Evolutionary conservation across 768 basidiomycete species (phyloP), one percentile per base, ranked within the genome.

Genomic region (Melanogaster broomeanus): DNA sequence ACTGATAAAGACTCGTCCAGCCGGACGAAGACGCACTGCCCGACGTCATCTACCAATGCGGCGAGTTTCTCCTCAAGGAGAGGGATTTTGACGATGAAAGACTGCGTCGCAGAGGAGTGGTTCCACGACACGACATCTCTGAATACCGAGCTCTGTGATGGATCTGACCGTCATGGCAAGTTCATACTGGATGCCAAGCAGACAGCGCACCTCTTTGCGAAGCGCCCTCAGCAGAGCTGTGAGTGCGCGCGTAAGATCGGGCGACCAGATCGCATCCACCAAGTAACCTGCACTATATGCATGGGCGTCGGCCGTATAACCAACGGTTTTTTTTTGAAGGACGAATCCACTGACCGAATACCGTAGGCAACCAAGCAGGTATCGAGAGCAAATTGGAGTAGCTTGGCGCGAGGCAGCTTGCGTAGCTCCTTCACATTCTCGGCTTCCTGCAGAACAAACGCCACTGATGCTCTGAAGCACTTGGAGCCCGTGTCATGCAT

Each of bases 51-150:
- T 31, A 53, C 51, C 33, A 60, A 18, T 3, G 48, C 41, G 4
- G 41, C 2, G 19, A 65, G 28, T 42, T 43, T 58, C 2, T 49
- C 43, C 11, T 31, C 42, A 30, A 69, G 13, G 21, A 65, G 59
- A 1, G 56, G 54, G 6, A 49, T 42, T 39, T 85, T 83, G 27
- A 84, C 73, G 51, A 85, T 72, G 62, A 86, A 83, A 2, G 80
- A 77, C 57, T 86, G 84, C 13, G 71, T 66, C 4, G 78, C 74
- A 28, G 58, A 44, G 11, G 73, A 52, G 24, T 85, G 81, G 41
- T 77, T 73, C 40, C 82, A 52, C 55, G 81, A 72, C 30, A 73
- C 49, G 25, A 85, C 65, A 33, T 66, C 48, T 10, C 60, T 34
- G 63, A 85, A 86, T 16, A 55, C 39, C 8, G 61, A 10, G 37